Evolutionary conservation across 73 alveolate genomes (phyloP).

Genomic region (Paramecium tetraurelia): DNA sequence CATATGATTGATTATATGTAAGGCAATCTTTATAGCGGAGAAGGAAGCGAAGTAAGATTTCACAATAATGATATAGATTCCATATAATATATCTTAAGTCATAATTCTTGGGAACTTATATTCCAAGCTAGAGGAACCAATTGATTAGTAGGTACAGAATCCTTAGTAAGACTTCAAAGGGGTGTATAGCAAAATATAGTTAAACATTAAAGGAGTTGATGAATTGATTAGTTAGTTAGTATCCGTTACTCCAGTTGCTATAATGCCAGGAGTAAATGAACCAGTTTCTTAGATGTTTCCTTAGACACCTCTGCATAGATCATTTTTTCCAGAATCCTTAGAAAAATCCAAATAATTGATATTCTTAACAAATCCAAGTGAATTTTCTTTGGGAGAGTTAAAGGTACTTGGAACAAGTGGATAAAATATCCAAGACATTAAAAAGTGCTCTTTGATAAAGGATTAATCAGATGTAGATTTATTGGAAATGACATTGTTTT

Average conservation of each 20-base stretch:
- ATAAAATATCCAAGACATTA: not conserved
- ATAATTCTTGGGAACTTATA: conserved; percentile 14
- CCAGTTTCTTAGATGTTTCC: conserved; percentile 22
- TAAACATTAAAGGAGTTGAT: conserved; percentile 13
- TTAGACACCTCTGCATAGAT: not conserved
- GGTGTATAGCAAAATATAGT: not conserved
- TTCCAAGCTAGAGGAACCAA: not conserved
- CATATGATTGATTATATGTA: not conserved
- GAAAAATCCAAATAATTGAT: not conserved
- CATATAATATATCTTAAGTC: not conserved
- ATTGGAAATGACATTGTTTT: not conserved
- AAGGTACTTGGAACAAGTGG: conserved; percentile 8
- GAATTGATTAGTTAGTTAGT: not conserved
- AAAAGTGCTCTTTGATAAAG: not conserved
- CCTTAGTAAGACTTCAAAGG: not conserved
- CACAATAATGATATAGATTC: not conserved
- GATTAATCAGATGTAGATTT: not conserved
- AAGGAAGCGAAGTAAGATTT: not conserved
- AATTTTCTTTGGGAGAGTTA: not conserved
- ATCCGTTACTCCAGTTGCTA: not conserved
- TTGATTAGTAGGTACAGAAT: not conserved
- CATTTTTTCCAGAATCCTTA: not conserved
- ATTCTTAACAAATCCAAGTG: conserved; percentile 14
- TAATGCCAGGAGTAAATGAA: conserved; percentile 46
- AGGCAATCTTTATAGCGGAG: conserved; percentile 20